Percentiles rank a stretch among this genome's conserved stretches.
Conservation (phyloP, 2,329 filamentous ascomycete genomes). For the Calonectria pseudoreteaudii region DNA sequence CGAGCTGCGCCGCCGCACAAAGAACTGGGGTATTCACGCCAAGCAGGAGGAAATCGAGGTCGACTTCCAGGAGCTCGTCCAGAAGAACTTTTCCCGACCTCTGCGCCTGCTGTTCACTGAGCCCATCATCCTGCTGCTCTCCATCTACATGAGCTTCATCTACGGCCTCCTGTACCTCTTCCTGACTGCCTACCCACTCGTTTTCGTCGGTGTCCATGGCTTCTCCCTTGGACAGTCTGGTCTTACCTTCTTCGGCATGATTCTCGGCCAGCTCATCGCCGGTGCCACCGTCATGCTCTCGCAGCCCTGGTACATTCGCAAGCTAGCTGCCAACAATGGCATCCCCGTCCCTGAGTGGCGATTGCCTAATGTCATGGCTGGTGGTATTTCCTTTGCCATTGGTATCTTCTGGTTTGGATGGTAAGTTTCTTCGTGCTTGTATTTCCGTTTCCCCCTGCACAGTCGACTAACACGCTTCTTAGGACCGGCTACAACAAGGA, state of each 20-base stretch:
- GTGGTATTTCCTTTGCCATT: conserved; percentile 69
- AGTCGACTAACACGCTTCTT: conserved; percentile 35
- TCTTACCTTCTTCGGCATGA: conserved; percentile 88
- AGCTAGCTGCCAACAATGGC: conserved; percentile 75
- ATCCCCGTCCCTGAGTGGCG: conserved; percentile 76
- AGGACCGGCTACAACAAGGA: conserved; percentile 67
- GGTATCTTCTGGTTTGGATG: conserved; percentile 85
- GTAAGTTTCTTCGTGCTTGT: conserved; percentile 48
- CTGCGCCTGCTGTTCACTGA: conserved; percentile 75
- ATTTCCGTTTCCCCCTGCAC: not conserved
- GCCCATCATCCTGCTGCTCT: conserved; percentile 76
- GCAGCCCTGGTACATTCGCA: conserved; percentile 76
- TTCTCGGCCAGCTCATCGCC: conserved; percentile 77
- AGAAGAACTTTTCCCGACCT: conserved; percentile 76
- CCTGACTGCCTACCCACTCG: conserved; percentile 85
- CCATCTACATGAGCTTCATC: conserved; percentile 80
- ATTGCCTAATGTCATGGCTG: conserved; percentile 70
- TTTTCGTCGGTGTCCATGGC: conserved; percentile 79
- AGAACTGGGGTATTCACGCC: conserved; percentile 78
- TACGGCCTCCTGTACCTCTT: conserved; percentile 87
- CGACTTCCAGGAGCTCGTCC: conserved; percentile 71
- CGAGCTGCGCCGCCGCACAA: conserved; percentile 71
- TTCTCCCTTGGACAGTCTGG: conserved; percentile 78
- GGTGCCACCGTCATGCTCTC: conserved; percentile 72
- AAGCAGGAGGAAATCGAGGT: conserved; percentile 79